A percentile compares a stretch with the other conserved stretches of the same genome.
These are phyloP conservation scores for Stachybotrys elegans DNA, from an alignment of 2,329 filamentous ascomycete genomes.

Conservation along the genomic window DNA sequence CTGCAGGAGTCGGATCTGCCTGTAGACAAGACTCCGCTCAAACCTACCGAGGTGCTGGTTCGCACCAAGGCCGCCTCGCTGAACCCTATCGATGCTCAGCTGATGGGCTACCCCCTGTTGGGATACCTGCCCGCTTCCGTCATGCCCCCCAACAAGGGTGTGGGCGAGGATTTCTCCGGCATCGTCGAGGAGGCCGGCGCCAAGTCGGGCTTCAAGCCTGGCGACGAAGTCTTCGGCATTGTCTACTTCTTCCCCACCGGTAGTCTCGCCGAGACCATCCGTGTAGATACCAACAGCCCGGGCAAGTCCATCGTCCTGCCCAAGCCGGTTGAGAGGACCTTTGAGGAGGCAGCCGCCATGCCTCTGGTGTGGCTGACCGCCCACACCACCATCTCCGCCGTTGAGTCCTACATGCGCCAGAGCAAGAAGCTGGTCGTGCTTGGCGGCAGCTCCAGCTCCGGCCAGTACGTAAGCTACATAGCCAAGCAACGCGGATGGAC, in stretches of 20 bases:
- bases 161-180: slow-evolving; percentile 6
- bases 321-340: slow-evolving; percentile 4
- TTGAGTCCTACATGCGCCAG: background rate
- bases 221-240: slow-evolving; percentile 4
- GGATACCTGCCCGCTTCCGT: background rate
- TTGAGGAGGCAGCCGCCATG: slow-evolving; percentile 4
- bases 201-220: background rate
- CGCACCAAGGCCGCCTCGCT: slow-evolving; percentile 5
- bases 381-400: background rate
- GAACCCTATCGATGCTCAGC: slow-evolving; percentile 6
- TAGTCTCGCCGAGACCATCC: slow-evolving; percentile 1
- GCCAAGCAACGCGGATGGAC: slow-evolving; percentile 4
- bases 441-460: slow-evolving; percentile 3
- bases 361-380: slow-evolving; percentile 5
- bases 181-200: slow-evolving; percentile 2
- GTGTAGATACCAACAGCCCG: slow-evolving; percentile 1
- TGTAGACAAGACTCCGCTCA: background rate
- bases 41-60: slow-evolving; percentile 3
- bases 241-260: slow-evolving; percentile 2
- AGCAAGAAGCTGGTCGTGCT: slow-evolving; percentile 1
- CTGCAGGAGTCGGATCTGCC: slow-evolving; percentile 1
- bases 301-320: slow-evolving; percentile 1
- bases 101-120: slow-evolving; percentile 2
- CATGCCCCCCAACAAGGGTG: slow-evolving; percentile 3
- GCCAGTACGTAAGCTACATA: slow-evolving; percentile 3